Evolutionary conservation across 1,284 basidiomycete genomes (phyloP), one percentile per base, ranked within the genome.

Genomic region (Fomitiporia mediterranea): DNA sequence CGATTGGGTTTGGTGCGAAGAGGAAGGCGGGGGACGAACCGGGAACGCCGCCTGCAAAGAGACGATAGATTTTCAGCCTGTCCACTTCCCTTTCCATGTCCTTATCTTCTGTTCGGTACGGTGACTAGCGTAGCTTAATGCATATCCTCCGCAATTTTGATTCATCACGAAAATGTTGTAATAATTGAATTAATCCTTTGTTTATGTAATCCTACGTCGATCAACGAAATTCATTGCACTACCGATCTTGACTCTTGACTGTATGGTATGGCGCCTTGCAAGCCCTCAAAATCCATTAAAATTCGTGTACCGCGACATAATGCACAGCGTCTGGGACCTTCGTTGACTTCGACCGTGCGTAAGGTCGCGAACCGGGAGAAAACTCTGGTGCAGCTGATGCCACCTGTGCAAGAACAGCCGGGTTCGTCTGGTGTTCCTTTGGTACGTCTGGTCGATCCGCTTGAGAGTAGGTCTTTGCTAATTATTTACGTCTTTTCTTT

Each of bases 1-100:
- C 82, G 2, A 83, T 91, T 67, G 87, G 87, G 4, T 81, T 91
- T 65, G 83, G 83, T 34, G 72, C 74, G 50, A 91, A 91, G 74
- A 75, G 89, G 63, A 91, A 91, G 68, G 86, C 86, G 1, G 79
- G 69, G 3, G 84, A 84, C 40, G 88, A 90, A 13, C 63, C 66
- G 32, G 77, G 72, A 35, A 74, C 73, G 4, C 79, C 77, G 2
- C 70, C 78, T 7, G 63, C 74, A 32, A 81, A 81, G 65, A 68
- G 66, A 65, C 70, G 70, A 63, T 73, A 59, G 47, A 37, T 38
- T 13, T 34, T 37, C 44, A 28, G 19, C 2, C 19, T 25, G 13
- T 39, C 19, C 4, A 39, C 15, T 13, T 39, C 21, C 11, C 42
- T 23, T 27, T 43, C 19, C 27, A 43, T 19, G n/a, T n/a, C n/a